Evolutionary conservation across 2,329 filamentous ascomycete genomes (phyloP), one percentile per base, ranked within the genome.

Genomic region (Sporothrix pseudoabietina): DNA sequence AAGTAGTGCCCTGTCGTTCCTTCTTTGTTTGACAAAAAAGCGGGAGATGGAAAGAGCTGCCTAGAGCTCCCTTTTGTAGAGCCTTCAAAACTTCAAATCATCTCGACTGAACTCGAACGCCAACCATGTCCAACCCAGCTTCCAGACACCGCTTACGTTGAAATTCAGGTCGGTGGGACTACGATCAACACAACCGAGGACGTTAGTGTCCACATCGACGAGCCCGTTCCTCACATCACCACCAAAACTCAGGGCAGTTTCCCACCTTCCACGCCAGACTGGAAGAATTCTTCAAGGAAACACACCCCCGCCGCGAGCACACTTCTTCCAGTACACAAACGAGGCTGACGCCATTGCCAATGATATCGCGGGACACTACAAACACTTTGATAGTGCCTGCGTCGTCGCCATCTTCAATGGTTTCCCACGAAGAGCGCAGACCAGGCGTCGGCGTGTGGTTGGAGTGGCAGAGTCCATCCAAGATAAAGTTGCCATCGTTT

Each of bases 271-370:
- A 39, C 22, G 8, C 88, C 88, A 0, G 88, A 90, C 77, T 90
- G 88, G 88, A 87, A 84, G 79, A 4, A 82, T 90, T 41, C 82
- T 90, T 16, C 89, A 90, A 78, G 85, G 84, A 75, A 89, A 89
- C 76, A 88, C 87, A 1, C 82, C 90, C 3, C 81, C 86, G 12
- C 85, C 87, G 2, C 84, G 88, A 71, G 85, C 87, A 66, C 82
- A 87, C 76, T 90, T 89, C 77, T 85, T 85, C 78, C 79, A 87
- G 47, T 90, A 87, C 77, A 77, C 82, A 49, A 83, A 78, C 22
- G 84, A 86, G 26, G 44, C 26, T 8, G 72, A 49, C 30, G 69
- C 69, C 22, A 14, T 71, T 12, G 19, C 32, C 9, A 57, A 59
- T 6, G 61, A 71, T 52, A 19, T 57, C 49, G 44, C 32, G n/a